These are phyloP conservation scores for Cajanus cajan DNA, from an alignment of 306 rosid genomes.

Conservation along the genomic window DNA sequence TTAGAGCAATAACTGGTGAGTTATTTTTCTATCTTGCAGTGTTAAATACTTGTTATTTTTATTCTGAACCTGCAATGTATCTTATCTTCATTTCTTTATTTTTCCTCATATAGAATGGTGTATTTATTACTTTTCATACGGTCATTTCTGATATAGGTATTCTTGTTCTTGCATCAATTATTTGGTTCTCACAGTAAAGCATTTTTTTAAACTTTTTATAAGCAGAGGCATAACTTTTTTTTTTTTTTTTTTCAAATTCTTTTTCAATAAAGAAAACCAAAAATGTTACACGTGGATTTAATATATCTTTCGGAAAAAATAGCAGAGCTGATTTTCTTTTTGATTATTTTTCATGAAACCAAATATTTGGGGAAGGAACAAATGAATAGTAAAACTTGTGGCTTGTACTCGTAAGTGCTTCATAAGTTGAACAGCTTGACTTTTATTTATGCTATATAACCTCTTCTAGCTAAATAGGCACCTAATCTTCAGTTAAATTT, in stretches of 20 bases:
- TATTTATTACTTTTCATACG: constrained; percentile 14
- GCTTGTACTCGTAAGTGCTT: background rate
- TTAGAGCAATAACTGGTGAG: constrained; percentile 94
- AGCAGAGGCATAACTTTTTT: background rate
- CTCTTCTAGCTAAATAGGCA: background rate
- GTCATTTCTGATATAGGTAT: background rate
- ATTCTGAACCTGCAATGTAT: constrained; percentile 19
- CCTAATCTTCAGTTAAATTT: constrained; percentile 1
- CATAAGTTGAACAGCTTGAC: constrained; percentile 1
- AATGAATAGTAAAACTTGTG: background rate
- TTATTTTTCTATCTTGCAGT: constrained; percentile 16
- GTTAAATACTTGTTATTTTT: constrained; percentile 16
- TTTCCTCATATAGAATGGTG: background rate
- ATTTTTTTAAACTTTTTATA: background rate
- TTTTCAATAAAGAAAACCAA: background rate
- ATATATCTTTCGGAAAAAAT: background rate
- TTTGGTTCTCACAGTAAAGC: background rate
- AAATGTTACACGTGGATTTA: background rate
- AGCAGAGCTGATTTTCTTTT: constrained; percentile 2
- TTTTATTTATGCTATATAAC: constrained; percentile 2
- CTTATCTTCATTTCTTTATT: background rate
- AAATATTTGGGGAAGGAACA: background rate
- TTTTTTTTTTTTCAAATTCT: background rate
- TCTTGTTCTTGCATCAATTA: background rate
- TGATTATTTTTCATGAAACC: background rate